Evolutionary conservation across 164 flowering plant genomes (phyloP), one percentile per base, ranked within the genome.

Genomic region (Vitis riparia): DNA sequence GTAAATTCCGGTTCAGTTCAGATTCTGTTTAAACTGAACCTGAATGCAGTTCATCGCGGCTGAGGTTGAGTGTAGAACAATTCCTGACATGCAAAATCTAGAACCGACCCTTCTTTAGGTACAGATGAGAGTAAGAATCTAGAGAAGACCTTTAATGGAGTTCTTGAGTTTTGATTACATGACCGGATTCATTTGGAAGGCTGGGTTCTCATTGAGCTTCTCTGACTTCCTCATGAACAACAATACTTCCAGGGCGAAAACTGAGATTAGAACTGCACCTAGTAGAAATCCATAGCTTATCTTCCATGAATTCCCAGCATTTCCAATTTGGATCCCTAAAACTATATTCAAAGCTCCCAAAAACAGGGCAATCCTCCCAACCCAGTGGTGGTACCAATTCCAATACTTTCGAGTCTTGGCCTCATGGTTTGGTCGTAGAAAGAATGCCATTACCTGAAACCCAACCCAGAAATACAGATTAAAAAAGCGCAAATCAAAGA

Each of bases 311-410:
- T 37, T 72, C 51, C 86, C 91, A 55, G 81, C 82, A 11, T 68
- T 65, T 60, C 82, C 97, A 19, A 74, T 59, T 63, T 75, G 86
- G 10, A 89, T 86, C 9, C 97, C 97, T 61, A 88, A 37, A 29
- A 86, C 70, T 67, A 92, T 78, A 73, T 94, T 92, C 55, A 87
- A 29, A 50, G 87, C 81, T 76, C 84, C 96, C 10, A 92, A 78
- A 76, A 89, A 85, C 11, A 92, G 85, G 11, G 87, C 85, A 13
- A 89, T 17, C 75, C 94, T 83, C 56, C 97, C 98, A 19, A 77
- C 48, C 88, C 88, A 87, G 55, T 72, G 77, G 65, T 91, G 98
- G 77, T 91, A 94, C 89, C 86, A 86, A 61, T 87, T 89, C 98
- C 98, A 91, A 53, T 79, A 87, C 73, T 64, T 82, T 2, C 98